Base-by-base conservation (phyloP, 352 stramenopile genomes). In the Phytophthora sojae region DNA sequence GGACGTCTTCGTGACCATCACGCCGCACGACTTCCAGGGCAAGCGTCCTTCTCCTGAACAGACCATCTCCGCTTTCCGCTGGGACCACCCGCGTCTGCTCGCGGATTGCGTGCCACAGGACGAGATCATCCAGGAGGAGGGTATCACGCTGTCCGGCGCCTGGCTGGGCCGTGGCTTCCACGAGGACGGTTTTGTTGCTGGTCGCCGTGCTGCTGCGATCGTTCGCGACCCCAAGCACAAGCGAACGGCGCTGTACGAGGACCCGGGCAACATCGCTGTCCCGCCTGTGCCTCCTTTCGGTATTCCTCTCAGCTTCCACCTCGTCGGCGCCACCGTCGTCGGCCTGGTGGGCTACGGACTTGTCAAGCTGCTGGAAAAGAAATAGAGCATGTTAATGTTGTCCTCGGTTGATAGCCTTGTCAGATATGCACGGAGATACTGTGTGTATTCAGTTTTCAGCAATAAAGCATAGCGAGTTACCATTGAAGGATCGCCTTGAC, bases 1-100 rank as follows among this genome's bases (percentile, higher is more conserved):
- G 71, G 77, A 94, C 62, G 85, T 96, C 30, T 96, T 96, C 49
- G 89, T 96, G 57, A 96, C 89, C 50, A 96, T 96, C 79, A 95
- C 87, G 64, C 80, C 79, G 32, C 80, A 91, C 65, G 86, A 93
- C 57, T 95, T 91, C 60, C 75, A 75, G 42, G 89, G 85, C 51
- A 79, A 83, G 57, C 84, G 77, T 70, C 89, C 89, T 19, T 73
- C 58, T 26, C 44, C 83, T 30, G 75, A 83, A 19, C 54, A 81
- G 19, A 87, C 74, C 11, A 89, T 96, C 74, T 90, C 83, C 52
- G 67, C 83, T 21, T 96, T 96, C 83, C 88, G 83, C 25, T 96
- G 89, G 89, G 89, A 96, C 76, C 89, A 96, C 74, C 89, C 87
- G 55, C 87, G 86, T 50, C 72, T 94, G 61, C 82, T 96, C 32